Percentiles rank a stretch among this genome's conserved stretches.
Conservation (phyloP, 768 basidiomycete genomes). For the Hypholoma fasciculare region DNA sequence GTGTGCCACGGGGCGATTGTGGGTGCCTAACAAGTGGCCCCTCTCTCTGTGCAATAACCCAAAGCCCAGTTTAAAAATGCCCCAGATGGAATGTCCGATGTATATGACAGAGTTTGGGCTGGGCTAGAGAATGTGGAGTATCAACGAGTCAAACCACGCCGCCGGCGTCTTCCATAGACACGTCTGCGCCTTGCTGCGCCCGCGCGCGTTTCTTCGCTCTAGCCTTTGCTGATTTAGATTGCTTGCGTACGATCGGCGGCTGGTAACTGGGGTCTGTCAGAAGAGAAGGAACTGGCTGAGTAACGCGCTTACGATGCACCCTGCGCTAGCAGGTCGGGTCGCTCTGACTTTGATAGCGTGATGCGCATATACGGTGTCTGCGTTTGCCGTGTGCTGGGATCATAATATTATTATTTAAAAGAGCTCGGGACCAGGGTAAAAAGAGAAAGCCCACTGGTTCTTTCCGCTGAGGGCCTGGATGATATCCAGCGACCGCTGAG, state of each 20-base stretch:
- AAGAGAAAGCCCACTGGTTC: conserved; percentile 49
- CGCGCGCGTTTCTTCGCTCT: conserved; percentile 49
- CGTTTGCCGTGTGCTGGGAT: conserved; percentile 48
- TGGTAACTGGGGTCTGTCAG: conserved; percentile 43
- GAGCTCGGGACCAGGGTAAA: conserved; percentile 1
- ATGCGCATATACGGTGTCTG: conserved; percentile 71
- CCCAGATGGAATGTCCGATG: too few relatives aligned
- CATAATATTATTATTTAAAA: too few relatives aligned
- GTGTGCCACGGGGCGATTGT: too few relatives aligned
- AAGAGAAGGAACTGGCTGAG: not conserved
- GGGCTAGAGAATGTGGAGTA: too few relatives aligned
- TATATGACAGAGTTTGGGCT: too few relatives aligned
- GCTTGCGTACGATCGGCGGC: conserved; percentile 36
- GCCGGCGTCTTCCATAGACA: not conserved
- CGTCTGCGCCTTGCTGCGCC: conserved; percentile 4
- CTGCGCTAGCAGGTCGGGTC: conserved; percentile 36
- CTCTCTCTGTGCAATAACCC: too few relatives aligned
- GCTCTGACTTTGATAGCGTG: conserved; percentile 52
- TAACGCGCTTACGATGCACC: conserved; percentile 51
- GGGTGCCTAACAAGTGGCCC: too few relatives aligned
- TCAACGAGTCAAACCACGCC: too few relatives aligned
- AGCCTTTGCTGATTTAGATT: conserved; percentile 59
- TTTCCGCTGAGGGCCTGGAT: conserved; percentile 52
- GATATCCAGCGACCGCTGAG: conserved; percentile 37
- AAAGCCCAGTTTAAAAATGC: too few relatives aligned